Evolutionary conservation across 306 rosid species (phyloP), one percentile per base, ranked within the genome.

Genomic region (Cucumis melo): DNA sequence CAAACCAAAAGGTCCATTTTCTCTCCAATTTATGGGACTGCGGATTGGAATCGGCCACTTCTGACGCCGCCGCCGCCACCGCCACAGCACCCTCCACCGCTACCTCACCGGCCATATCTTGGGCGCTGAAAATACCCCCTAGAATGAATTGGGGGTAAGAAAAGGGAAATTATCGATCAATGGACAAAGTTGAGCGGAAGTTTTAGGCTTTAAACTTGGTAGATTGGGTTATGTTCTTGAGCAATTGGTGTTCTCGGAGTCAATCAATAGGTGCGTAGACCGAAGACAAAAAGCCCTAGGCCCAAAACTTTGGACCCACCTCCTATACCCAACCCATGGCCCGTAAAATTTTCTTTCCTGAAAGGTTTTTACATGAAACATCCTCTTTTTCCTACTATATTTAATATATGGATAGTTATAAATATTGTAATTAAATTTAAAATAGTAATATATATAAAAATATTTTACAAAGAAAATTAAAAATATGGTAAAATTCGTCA

Each of bases 1-100:
- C 99, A 82, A 84, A 92, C 99, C 99, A 95, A 82, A 95, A 92
- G 7, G 97, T 85, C 99, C 99, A 95, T 67, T 87, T 90, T 34
- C 92, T 88, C 83, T 95, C 99, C 44, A 95, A 83, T 61, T 75
- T 89, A 78, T 90, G 93, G 24, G 82, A 80, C 72, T 78, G 81
- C 16, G 7, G 64, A 79, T 66, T 83, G 1, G 65, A 16, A 55
- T 68, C 79, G 20, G 41, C 71, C 38, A 81, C 59, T 41, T 16
- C 80, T 41, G 82, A 21, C 24, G 83, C 82, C 10, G 19, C 57
- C 61, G 82, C 54, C 21, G 80, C 64, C 81, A 81, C 64, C 81
- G 82, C 75, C 71, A 36, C 78, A 36, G 70, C 24, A 16, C 11
- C 78, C 60, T 81, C 87, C 11, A 55, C 76, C 24, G 84, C 83